A percentile compares a stretch with the other conserved stretches of the same genome.
Conservation (phyloP, 202 grass and related monocot species). For the Eragrostis tef region DNA sequence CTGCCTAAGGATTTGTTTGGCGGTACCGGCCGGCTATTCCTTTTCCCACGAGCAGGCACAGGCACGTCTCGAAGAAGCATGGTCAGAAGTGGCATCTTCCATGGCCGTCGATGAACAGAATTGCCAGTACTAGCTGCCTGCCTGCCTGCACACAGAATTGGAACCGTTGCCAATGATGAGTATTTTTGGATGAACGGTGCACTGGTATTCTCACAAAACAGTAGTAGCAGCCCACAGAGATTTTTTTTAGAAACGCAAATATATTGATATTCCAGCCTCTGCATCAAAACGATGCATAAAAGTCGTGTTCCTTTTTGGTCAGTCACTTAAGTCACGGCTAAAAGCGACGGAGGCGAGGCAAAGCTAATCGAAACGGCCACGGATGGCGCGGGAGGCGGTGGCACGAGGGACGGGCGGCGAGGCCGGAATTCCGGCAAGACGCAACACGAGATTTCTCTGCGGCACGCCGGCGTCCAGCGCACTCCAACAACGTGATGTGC, state of each 20-base stretch:
- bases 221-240: background rate
- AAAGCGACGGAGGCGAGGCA: background rate
- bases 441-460: background rate
- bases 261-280: too few relatives aligned
- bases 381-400: background rate
- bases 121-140: background rate
- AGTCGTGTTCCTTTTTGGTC: background rate
- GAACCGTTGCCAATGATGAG: background rate
- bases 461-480: slow-evolving; percentile 9
- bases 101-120: background rate
- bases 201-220: background rate
- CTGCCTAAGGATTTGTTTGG: background rate
- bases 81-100: background rate
- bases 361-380: background rate
- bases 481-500: background rate
- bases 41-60: background rate
- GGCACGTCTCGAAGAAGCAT: background rate
- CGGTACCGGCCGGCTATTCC: background rate
- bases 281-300: too few relatives aligned
- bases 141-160: background rate
- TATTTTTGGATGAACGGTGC: slow-evolving; percentile 15
- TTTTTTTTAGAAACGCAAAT: too few relatives aligned
- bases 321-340: background rate
- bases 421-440: background rate
- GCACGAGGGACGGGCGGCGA: slow-evolving; percentile 12